phyloP scores from a whole-genome alignment of 805 yeast genomes.

The Tetrapisispora taiwanensis region DNA sequence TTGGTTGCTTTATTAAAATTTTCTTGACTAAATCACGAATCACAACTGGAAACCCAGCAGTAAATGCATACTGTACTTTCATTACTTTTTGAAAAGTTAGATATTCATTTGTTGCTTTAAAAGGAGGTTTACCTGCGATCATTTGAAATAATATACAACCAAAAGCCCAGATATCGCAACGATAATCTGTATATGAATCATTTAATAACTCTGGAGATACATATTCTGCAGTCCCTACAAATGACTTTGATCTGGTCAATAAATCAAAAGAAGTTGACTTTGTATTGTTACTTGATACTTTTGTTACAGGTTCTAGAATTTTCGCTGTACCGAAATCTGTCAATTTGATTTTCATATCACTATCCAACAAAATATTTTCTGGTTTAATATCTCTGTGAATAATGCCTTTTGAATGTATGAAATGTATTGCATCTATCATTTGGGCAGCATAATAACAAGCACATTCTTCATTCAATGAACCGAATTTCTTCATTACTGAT shows the following conservation, averaged over 20 bases:
- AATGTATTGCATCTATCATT: slow-evolving; percentile 59
- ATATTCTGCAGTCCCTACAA: slow-evolving; percentile 80
- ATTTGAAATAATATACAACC: slow-evolving; percentile 93
- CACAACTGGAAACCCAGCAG: slow-evolving; percentile 73
- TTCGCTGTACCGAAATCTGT: slow-evolving; percentile 86
- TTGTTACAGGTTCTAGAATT: slow-evolving; percentile 39
- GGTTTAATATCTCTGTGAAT: slow-evolving; percentile 79
- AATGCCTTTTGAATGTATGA: slow-evolving; percentile 65
- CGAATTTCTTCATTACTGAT: slow-evolving; percentile 53
- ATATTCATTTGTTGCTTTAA: slow-evolving; percentile 75
- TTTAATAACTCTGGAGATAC: slow-evolving; percentile 74
- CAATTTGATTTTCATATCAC: slow-evolving; percentile 49
- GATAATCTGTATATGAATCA: slow-evolving; percentile 72
- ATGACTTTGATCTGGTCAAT: slow-evolving; percentile 63
- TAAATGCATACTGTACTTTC: slow-evolving; percentile 69
- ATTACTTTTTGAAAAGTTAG: slow-evolving; percentile 73
- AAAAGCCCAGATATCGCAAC: slow-evolving; percentile 98
- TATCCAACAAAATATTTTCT: slow-evolving; percentile 63
- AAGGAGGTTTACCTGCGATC: slow-evolving; percentile 89
- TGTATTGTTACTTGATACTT: slow-evolving; percentile 31
- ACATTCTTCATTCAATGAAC: slow-evolving; percentile 62
- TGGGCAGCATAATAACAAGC: slow-evolving; percentile 63
- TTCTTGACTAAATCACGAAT: slow-evolving; percentile 64
- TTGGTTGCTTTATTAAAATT: slow-evolving; percentile 54
- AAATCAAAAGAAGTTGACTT: slow-evolving; percentile 38